Evolutionary conservation across 495 filamentous ascomycete genomes (phyloP), one percentile per base, ranked within the genome.

Genomic region (Penicillium argentinense): DNA sequence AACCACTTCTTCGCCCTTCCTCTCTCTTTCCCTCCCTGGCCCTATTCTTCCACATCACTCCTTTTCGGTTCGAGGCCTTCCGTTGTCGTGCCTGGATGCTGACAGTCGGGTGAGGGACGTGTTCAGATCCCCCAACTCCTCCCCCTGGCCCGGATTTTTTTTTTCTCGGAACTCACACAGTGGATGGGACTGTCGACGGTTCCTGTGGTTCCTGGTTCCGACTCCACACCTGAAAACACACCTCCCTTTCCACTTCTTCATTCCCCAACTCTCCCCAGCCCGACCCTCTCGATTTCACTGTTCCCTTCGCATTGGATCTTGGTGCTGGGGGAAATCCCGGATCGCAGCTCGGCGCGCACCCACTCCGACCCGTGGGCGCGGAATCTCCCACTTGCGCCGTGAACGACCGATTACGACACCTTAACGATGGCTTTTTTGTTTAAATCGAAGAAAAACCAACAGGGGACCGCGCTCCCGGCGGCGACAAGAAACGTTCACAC

Each of bases 361-460:
- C 36, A 46, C 39, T 27, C 24, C 33, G 41, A 38, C 42, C 39
- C 14, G 41, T 48, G 49, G 49, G 26, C 46, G 42, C 42, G 19
- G 27, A 39, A 26, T 24, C 30, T 41, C 36, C 38, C 34, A 40
- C 33, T 29, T 59, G 56, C 58, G 51, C 49, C 57, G 44, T 60
- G 51, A 61, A 67, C 63, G 67, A 71, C 66, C 55, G 52, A 67
- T 62, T 60, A 73, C 60, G 70, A 72, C 56, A 49, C 56, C 54
- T 46, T 64, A 47, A 76, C 67, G 62, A 81, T 83, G 80, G 78
- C 80, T 34, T 83, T 83, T 67, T 64, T 83, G 45, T 83, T 83
- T 55, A 80, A 80, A 57, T 82, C 79, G 44, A 83, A 82, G 66
- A 82, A 78, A 61, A 72, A 67, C 56, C 69, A 76, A 59, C 69